phyloP scores from a whole-genome alignment of 2,329 filamentous ascomycete genomes.

The Conoideocrella luteorostrata region DNA sequence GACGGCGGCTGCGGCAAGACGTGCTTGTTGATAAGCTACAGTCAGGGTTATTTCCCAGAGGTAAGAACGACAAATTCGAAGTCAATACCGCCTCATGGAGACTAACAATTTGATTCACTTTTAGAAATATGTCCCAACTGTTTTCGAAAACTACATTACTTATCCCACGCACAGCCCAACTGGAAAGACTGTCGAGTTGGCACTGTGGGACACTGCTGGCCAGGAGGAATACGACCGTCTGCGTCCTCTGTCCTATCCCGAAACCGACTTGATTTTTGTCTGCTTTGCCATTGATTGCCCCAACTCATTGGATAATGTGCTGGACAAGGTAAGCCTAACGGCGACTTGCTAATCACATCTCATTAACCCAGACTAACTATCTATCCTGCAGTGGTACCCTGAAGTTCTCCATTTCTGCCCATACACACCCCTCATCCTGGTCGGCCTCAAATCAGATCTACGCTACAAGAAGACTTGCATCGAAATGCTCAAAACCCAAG shows the following conservation, averaged over 20 bases:
- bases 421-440: slow-evolving; percentile 89
- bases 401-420: slow-evolving; percentile 99
- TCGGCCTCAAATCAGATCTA: slow-evolving; percentile 94
- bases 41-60: slow-evolving; percentile 98
- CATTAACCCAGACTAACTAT: slow-evolving; percentile 5
- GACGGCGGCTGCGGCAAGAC: slow-evolving; percentile 99
- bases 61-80: slow-evolving; percentile 54
- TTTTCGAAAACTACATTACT: slow-evolving; percentile 99
- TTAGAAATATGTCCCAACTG: slow-evolving; percentile 98
- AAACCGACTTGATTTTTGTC: slow-evolving; percentile 96
- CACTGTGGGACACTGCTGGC: slow-evolving; percentile 96
- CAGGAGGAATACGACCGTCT: slow-evolving; percentile 98
- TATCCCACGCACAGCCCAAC: slow-evolving; percentile 82
- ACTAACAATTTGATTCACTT: slow-evolving; percentile 2
- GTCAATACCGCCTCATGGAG: too few species aligned
- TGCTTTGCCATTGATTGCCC: slow-evolving; percentile 99
- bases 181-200: slow-evolving; percentile 92
- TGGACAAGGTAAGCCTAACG: slow-evolving; percentile 96
- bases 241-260: slow-evolving; percentile 91
- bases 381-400: slow-evolving; percentile 75
- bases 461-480: slow-evolving; percentile 94
- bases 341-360: too few species aligned
- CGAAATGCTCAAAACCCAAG: slow-evolving; percentile 97
- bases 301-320: slow-evolving; percentile 94
- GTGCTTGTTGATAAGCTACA: slow-evolving; percentile 96